Conservation (phyloP, 2,329 filamentous ascomycete species). For the Zymoseptoria ardabiliae region DNA sequence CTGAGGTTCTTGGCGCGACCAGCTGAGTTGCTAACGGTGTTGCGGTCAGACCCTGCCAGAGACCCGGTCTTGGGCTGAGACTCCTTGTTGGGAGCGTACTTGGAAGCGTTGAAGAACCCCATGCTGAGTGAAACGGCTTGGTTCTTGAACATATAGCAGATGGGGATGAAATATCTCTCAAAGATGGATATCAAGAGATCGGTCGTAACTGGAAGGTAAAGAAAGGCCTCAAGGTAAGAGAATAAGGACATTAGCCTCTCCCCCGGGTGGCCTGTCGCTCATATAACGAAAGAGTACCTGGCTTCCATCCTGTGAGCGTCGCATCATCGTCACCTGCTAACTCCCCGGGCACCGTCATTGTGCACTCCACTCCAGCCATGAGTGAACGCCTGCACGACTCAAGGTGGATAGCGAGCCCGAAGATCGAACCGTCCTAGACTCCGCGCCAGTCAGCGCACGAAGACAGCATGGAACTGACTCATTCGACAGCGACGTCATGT, state of each 20-base stretch:
- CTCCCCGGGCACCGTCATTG: neutral
- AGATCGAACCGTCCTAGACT: neutral
- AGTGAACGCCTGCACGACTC: neutral
- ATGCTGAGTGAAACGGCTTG: conserved; percentile 15
- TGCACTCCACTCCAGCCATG: neutral
- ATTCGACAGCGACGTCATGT: neutral
- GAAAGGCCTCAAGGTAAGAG: neutral
- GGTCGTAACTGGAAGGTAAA: neutral
- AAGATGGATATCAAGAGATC: neutral
- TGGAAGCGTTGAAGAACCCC: conserved; percentile 11
- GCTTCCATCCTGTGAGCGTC: neutral
- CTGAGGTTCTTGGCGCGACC: conserved; percentile 8
- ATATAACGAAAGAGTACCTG: neutral
- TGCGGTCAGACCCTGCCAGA: neutral
- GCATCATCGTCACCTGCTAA: neutral
- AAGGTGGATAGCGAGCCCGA: neutral
- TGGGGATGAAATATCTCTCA: neutral
- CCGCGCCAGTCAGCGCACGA: neutral
- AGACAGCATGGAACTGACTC: neutral
- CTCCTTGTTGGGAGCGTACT: neutral
- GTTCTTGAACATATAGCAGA: conserved; percentile 10
- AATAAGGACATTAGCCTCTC: neutral
- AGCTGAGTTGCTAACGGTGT: conserved; percentile 9
- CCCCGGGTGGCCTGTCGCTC: neutral
- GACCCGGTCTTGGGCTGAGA: conserved; percentile 1